Evolutionary conservation across 2,329 filamentous ascomycete species (phyloP).

Genomic region (Gnomoniopsis smithogilvyi): DNA sequence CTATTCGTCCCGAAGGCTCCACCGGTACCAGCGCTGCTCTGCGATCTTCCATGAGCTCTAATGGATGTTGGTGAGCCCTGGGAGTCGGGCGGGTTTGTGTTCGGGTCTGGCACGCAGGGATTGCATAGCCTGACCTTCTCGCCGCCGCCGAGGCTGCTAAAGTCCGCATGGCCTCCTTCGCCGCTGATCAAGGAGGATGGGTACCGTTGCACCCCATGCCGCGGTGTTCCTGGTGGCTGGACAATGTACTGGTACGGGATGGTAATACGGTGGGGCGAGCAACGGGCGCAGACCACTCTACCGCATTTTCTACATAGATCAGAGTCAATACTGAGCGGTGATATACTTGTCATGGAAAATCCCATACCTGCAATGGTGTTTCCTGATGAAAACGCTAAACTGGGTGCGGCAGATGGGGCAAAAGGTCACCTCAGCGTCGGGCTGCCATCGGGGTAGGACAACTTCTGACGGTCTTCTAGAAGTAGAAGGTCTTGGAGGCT

Average conservation of each 20-base stretch:
- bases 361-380: conserved; percentile 83
- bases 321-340: conserved; percentile 5
- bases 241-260: conserved; percentile 94
- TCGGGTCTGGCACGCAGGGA: conserved; percentile 60
- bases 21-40: conserved; percentile 36
- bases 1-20: not conserved
- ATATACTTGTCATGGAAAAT: conserved; percentile 12
- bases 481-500: conserved; percentile 4
- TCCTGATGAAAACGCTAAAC: conserved; percentile 83
- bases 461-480: conserved; percentile 36
- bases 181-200: conserved; percentile 36
- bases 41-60: conserved; percentile 40
- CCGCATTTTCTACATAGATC: conserved; percentile 72
- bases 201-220: conserved; percentile 32
- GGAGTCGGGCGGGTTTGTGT: conserved; percentile 50
- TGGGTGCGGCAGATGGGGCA: conserved; percentile 81
- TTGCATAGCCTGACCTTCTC: conserved; percentile 60
- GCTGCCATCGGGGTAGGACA: conserved; percentile 77
- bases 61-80: conserved; percentile 24
- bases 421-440: conserved; percentile 74
- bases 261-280: conserved; percentile 91
- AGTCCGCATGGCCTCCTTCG: conserved; percentile 39
- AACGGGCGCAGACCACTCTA: conserved; percentile 82
- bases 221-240: conserved; percentile 56
- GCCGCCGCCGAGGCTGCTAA: conserved; percentile 47